A percentile compares a stretch with the other conserved stretches of the same genome.
Conservation (phyloP, 2,329 filamentous ascomycete species). For the Coniochaeta sp. region DNA sequence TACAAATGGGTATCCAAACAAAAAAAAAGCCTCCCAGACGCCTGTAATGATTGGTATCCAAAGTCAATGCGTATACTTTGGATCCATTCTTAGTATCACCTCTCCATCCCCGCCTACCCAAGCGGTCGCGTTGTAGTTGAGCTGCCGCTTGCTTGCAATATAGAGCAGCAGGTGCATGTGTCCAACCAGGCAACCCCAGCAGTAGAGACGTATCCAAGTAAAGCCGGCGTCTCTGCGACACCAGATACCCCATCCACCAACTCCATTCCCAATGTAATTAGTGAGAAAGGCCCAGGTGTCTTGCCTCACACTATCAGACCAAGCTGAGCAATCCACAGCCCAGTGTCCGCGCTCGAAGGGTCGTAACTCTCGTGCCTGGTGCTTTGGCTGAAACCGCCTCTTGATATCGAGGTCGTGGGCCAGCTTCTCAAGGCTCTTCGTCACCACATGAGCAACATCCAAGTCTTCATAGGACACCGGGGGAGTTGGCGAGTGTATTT, state of each 20-base stretch:
- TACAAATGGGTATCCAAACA: neutral
- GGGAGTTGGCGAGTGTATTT: constrained; percentile 50
- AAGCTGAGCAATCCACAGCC: constrained; percentile 52
- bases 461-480: constrained; percentile 36
- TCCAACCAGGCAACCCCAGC: constrained; percentile 67
- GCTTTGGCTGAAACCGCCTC: constrained; percentile 44
- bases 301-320: constrained; percentile 39
- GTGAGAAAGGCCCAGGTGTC: constrained; percentile 56
- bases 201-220: constrained; percentile 57
- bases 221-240: constrained; percentile 38
- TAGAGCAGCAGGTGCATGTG: constrained; percentile 73
- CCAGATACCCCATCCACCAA: constrained; percentile 62
- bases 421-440: constrained; percentile 45
- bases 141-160: constrained; percentile 57
- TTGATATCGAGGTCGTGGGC: constrained; percentile 42
- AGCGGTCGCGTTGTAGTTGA: constrained; percentile 47
- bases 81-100: constrained; percentile 36
- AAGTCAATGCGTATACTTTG: constrained; percentile 6
- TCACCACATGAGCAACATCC: constrained; percentile 43
- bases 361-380: constrained; percentile 40
- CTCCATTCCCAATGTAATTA: constrained; percentile 50
- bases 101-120: constrained; percentile 63
- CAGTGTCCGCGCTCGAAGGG: constrained; percentile 72
- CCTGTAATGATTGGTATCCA: neutral
- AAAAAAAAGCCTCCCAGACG: neutral